Evolutionary conservation across 2,329 filamentous ascomycete genomes (phyloP).

Genomic region (Reticulascus tulasneorum): DNA sequence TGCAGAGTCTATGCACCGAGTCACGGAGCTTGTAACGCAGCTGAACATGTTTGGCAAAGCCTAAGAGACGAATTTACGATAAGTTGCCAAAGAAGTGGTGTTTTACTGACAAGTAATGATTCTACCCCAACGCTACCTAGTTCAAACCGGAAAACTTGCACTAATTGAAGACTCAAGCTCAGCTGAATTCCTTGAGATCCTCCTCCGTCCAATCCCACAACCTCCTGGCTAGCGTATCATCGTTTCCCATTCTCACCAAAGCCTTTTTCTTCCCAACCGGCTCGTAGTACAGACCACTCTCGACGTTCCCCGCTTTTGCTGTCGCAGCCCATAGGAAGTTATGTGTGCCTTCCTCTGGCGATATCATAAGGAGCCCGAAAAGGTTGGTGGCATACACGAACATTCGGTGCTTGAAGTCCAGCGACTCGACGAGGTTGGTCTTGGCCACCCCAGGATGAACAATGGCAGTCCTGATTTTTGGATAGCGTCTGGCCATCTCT

Average conservation of each 20-base stretch:
- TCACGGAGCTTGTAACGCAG: no score
- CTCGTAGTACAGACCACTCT: constrained; percentile 26
- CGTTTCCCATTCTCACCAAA: constrained; percentile 16
- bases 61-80: no score
- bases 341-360: constrained; percentile 8
- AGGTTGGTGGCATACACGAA: constrained; percentile 2
- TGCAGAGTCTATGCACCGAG: no score
- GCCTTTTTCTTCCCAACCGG: constrained; percentile 22
- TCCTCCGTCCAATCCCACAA: constrained; percentile 31
- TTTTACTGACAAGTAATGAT: no score
- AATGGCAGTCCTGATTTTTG: constrained; percentile 20
- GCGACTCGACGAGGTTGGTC: constrained; percentile 20
- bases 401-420: no score
- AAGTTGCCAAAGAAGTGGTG: no score
- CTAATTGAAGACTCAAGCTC: no score
- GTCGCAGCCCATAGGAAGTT: constrained; percentile 14
- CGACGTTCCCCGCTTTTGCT: constrained; percentile 6
- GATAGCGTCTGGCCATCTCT: constrained; percentile 23
- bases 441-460: constrained; percentile 25
- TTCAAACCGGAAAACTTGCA: no score
- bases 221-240: constrained; percentile 23
- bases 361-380: not conserved
- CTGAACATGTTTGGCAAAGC: no score
- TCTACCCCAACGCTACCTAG: no score
- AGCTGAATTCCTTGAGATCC: constrained; percentile 20